phyloP scores from a whole-genome alignment of 73 alveolate genomes.

The Stentor coeruleus region DNA sequence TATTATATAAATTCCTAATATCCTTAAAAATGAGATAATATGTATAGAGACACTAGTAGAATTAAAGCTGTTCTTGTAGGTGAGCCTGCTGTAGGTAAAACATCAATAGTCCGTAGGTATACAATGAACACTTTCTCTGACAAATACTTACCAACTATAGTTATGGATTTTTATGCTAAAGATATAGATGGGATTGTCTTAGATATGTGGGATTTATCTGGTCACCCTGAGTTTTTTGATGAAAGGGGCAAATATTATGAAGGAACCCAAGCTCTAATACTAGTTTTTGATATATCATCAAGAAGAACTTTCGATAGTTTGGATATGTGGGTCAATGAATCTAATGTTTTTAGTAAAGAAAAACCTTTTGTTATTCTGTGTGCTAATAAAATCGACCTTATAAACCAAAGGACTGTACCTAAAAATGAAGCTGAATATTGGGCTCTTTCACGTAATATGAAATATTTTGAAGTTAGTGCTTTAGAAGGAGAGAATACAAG shows the following conservation, averaged over 20 bases:
- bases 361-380: constrained; percentile 28
- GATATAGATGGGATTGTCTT: background rate
- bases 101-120: background rate
- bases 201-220: constrained; percentile 19
- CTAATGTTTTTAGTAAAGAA: background rate
- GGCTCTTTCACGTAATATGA: background rate
- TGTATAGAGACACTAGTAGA: too few relatives aligned
- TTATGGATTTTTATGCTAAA: constrained; percentile 21
- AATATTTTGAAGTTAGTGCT: background rate
- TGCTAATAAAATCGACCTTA: constrained; percentile 40
- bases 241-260: background rate
- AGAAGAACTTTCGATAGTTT: background rate
- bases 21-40: too few relatives aligned
- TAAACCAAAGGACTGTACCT: constrained; percentile 28
- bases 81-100: constrained; percentile 29
- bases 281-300: background rate
- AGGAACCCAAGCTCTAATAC: background rate
- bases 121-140: background rate
- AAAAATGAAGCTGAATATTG: constrained; percentile 36
- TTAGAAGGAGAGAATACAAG: background rate
- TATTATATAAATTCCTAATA: too few relatives aligned
- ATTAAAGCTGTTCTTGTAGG: background rate
- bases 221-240: constrained; percentile 28
- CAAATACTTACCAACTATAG: constrained; percentile 16
- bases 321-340: constrained; percentile 21